Conservation (phyloP, 2,329 filamentous ascomycete genomes). For the Colletotrichum liaoningense region DNA sequence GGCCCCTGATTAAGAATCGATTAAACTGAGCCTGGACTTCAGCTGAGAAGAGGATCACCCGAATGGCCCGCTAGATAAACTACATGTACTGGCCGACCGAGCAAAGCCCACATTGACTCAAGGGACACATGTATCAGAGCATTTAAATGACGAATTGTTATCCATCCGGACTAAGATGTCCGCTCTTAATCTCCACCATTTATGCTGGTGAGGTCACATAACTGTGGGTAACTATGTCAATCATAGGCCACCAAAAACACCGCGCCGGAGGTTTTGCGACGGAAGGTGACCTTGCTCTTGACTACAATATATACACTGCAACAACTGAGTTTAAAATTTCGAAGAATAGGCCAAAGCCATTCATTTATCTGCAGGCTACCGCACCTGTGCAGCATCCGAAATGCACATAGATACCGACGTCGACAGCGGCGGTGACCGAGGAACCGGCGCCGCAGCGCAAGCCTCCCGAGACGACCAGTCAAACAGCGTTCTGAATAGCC, state of each 20-base stretch:
- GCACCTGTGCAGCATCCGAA: neutral
- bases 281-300: neutral
- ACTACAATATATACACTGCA: neutral
- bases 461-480: neutral
- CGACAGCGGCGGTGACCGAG: neutral
- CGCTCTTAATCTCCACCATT: neutral
- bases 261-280: neutral
- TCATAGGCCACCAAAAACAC: neutral
- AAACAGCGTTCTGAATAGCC: neutral
- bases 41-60: neutral
- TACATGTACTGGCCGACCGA: neutral
- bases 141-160: neutral
- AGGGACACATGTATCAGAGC: neutral
- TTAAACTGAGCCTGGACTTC: neutral
- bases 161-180: conserved; percentile 19
- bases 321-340: neutral
- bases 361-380: too few relatives aligned
- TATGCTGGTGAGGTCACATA: neutral
- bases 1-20: neutral
- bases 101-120: neutral
- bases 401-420: neutral
- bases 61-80: conserved; percentile 9
- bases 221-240: conserved; percentile 8
- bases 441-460: neutral
- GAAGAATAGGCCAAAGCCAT: too few relatives aligned